Evolutionary conservation across 805 yeast genomes (phyloP), one percentile per base, ranked within the genome.

Genomic region (Saccharomycopsis fibuligera): DNA sequence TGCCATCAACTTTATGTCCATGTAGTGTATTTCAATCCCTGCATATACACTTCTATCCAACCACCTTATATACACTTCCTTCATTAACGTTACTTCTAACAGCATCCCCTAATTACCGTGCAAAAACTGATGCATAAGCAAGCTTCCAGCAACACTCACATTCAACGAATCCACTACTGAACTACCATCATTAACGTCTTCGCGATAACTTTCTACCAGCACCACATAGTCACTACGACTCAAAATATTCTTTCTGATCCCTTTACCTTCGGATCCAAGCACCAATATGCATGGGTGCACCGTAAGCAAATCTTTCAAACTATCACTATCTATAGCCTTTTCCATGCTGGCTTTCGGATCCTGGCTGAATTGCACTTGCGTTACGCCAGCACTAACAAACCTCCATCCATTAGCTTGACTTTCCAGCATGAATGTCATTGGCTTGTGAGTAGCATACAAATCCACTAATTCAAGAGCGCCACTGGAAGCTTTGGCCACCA

Each of bases 81-180:
- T n/a, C n/a, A n/a, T n/a, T n/a, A n/a, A n/a, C n/a, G n/a, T n/a
- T n/a, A n/a, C n/a, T n/a, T n/a, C n/a, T n/a, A n/a, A n/a, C n/a
- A n/a, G n/a, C n/a, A n/a, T n/a, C n/a, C n/a, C n/a, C n/a, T n/a
- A n/a, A n/a, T n/a, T n/a, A n/a, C n/a, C n/a, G n/a, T 27, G 24
- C 27, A 46, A 31, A 30, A 47, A 47, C 36, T 41, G 35, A 31
- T 37, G 29, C 6, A 87, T 66, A 43, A 89, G 60, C 25, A 89
- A 59, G 1, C 90, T 93, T 1, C 90, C 75, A 1, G 97, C 96
- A 6, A 89, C 96, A 60, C 93, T 86, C 29, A 87, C 97, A 60
- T 89, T 89, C 59, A 89, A 68, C 27, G 95, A 85, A 60, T 88
- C 96, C 35, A 89, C 81, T 12, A 53, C 42, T 22, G 56, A 31